Evolutionary conservation across 2,329 filamentous ascomycete genomes (phyloP), one percentile per base, ranked within the genome.

Genomic region (Aspergillus latus): DNA sequence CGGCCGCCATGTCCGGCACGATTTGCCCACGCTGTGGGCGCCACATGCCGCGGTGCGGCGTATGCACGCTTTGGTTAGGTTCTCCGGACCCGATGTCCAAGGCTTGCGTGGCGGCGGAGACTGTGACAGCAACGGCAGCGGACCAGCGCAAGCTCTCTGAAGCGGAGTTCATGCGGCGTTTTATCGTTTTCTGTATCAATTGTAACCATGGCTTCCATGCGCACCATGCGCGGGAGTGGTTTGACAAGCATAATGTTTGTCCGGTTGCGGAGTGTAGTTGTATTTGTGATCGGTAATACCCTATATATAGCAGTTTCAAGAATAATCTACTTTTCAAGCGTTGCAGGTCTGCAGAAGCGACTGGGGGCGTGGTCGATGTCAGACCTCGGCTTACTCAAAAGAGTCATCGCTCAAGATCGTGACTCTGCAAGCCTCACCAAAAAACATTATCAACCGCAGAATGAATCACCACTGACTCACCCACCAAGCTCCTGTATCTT

Each of bases 191-290:
- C 64, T 88, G 85, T 64, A 82, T 84, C 62, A 80, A 76, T 57
- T 88, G 85, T 66, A 82, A 82, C 62, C 85, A 88, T 73, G 84
- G 83, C 0, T 85, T 82, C 62, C 85, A 88, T 73, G 83, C 82
- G 3, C 76, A 84, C 68, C 84, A 87, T 75, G 84, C 85, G 9
- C 72, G 78, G 61, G 78, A 81, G 59, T 88, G 85, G 85, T 88
- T 87, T 54, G 63, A 58, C 43, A 68, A 64, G 29, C 73, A 75
- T 58, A 70, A 67, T 48, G 67, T 74, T 8, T 76, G 74, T 59
- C 72, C 73, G 1, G 73, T 76, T 15, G 68, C 73, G 5, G 73
- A 75, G 46, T 76, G 73, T 57, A 72, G 62, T 47, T 76, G 73
- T 62, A 70, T 75, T 56, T 76, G 73, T 57, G 72, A 74, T 65